Percentiles rank a stretch among this genome's conserved stretches.
These are phyloP conservation scores for Serendipita indica DNA, from an alignment of 768 basidiomycete genomes.

Conservation along the genomic window DNA sequence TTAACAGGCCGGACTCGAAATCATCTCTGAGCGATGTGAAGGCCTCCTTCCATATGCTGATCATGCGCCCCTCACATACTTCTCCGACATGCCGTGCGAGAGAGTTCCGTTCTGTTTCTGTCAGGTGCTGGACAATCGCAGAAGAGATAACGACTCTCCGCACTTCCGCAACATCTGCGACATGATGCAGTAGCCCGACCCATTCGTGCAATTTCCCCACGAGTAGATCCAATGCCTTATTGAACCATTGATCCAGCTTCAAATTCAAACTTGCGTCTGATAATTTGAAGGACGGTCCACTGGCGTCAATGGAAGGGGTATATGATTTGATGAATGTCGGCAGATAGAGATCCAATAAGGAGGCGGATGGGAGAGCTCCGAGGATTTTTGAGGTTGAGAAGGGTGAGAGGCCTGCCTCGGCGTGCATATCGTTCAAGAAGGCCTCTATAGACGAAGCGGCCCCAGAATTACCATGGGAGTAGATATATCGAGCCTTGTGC, in stretches of 20 bases:
- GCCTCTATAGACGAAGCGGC: slow-evolving; percentile 35
- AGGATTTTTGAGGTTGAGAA: slow-evolving; percentile 57
- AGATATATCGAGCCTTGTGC: slow-evolving; percentile 37
- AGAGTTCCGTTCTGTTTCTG: slow-evolving; percentile 30
- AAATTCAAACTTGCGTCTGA: slow-evolving; percentile 29
- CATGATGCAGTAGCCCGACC: slow-evolving; percentile 42
- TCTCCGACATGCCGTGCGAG: slow-evolving; percentile 37
- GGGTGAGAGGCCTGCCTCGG: slow-evolving; percentile 26
- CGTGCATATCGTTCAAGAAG: slow-evolving; percentile 49
- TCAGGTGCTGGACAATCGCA: slow-evolving; percentile 35
- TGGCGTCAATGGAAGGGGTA: slow-evolving; percentile 70
- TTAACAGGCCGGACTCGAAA: slow-evolving; percentile 25
- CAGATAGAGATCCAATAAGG: slow-evolving; percentile 57
- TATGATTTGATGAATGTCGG: slow-evolving; percentile 58
- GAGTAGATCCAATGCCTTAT: slow-evolving; percentile 33
- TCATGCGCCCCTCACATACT: slow-evolving; percentile 38
- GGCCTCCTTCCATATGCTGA: slow-evolving; percentile 41
- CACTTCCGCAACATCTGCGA: slow-evolving; percentile 61
- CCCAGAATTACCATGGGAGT: slow-evolving; percentile 21
- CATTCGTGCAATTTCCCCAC: slow-evolving; percentile 35
- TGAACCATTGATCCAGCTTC: slow-evolving; percentile 51
- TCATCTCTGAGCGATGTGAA: slow-evolving; percentile 31
- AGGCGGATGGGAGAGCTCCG: slow-evolving; percentile 60
- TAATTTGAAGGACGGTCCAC: slow-evolving; percentile 40
- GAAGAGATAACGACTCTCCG: slow-evolving; percentile 32